Evolutionary conservation across 2,329 filamentous ascomycete species (phyloP).

Genomic region (Alternaria conjuncta): DNA sequence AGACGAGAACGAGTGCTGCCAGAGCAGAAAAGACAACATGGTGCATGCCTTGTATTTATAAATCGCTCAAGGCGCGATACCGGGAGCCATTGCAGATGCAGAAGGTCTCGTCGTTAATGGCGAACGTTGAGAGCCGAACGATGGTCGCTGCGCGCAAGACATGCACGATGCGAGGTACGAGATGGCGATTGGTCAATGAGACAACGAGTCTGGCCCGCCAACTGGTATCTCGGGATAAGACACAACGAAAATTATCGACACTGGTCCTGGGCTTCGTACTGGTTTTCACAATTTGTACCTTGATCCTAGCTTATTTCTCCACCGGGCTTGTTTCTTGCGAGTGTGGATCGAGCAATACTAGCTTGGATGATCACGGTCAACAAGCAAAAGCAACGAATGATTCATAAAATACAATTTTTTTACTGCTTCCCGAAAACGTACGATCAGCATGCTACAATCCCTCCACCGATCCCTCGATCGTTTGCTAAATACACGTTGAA

Average conservation of each 20-base stretch:
- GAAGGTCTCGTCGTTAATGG: conserved; percentile 19
- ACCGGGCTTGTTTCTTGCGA: not conserved
- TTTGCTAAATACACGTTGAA: conserved; percentile 9
- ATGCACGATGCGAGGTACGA: conserved; percentile 23
- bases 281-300: not conserved
- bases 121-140: conserved; percentile 10
- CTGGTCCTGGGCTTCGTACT: not conserved
- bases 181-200: conserved; percentile 21
- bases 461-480: not conserved
- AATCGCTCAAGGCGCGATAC: not conserved
- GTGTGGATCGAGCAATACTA: not conserved
- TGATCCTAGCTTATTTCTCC: not conserved
- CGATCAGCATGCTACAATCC: not conserved
- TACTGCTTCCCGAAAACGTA: not conserved
- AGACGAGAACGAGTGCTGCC: conserved; percentile 22
- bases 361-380: not conserved
- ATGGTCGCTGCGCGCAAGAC: conserved; percentile 7
- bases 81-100: conserved; percentile 28
- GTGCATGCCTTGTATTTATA: conserved; percentile 34
- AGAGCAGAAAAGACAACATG: conserved; percentile 18
- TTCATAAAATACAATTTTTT: not conserved
- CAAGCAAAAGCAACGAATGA: not conserved
- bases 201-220: not conserved
- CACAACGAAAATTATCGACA: not conserved
- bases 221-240: not conserved